Percentiles rank a stretch among this genome's conserved stretches.
These are phyloP conservation scores for Wickerhamiella hasegawae DNA, from an alignment of 805 yeast genomes.

Conservation along the genomic window DNA sequence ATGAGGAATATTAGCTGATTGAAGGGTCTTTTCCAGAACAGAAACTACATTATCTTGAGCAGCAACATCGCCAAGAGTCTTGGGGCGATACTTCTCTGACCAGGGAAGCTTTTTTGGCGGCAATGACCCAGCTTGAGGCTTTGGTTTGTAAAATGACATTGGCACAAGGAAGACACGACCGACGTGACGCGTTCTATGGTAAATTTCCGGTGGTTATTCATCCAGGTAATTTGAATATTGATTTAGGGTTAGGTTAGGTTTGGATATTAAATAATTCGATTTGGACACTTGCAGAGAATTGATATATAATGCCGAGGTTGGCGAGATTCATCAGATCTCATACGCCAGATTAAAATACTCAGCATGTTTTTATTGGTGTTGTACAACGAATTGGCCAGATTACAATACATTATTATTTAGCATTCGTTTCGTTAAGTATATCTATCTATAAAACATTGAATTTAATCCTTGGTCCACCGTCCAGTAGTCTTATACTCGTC, in stretches of 20 bases:
- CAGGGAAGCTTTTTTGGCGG: slow-evolving; percentile 11
- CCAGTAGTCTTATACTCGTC: slow-evolving; percentile 62
- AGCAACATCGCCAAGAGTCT: slow-evolving; percentile 67
- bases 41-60: slow-evolving; percentile 84
- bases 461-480: slow-evolving; percentile 58
- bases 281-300: no score
- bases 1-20: slow-evolving; percentile 59
- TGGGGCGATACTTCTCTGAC: slow-evolving; percentile 49
- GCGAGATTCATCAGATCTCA: no score
- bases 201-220: no score
- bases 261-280: no score
- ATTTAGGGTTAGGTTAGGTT: no score
- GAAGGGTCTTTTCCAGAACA: slow-evolving; percentile 62
- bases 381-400: no score
- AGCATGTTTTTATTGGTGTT: no score
- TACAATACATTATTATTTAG: slow-evolving; percentile 72
- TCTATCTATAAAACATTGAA: slow-evolving; percentile 39
- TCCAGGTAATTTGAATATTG: no score
- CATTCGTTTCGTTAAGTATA: slow-evolving; percentile 55
- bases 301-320: no score
- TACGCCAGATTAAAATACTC: no score
- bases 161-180: no score
- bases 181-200: no score
- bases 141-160: slow-evolving; percentile 11
- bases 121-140: background rate